phyloP scores from a whole-genome alignment of 768 basidiomycete species.

The Lactarius deliciosus region DNA sequence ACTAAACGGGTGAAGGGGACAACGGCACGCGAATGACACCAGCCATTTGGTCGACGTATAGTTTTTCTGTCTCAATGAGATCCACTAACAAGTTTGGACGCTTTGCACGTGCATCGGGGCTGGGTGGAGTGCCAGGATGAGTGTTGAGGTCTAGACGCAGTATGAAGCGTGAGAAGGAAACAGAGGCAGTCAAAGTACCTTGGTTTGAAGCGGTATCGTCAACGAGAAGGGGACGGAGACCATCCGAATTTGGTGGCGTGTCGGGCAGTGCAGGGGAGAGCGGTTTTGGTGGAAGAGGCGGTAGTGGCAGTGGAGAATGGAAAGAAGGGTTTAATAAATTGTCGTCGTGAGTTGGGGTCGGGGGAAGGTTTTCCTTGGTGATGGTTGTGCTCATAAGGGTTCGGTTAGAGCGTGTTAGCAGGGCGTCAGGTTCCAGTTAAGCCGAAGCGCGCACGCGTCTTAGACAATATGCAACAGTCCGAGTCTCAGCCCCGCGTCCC shows the following conservation, averaged over 20 bases:
- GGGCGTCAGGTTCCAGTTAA: background rate
- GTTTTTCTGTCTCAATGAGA: constrained; percentile 90
- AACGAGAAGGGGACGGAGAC: constrained; percentile 28
- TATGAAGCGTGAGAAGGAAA: background rate
- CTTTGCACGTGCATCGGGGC: constrained; percentile 50
- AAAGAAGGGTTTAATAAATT: background rate
- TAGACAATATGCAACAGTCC: constrained; percentile 10
- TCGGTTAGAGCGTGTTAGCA: constrained; percentile 23
- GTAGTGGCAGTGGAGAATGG: background rate
- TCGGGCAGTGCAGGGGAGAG: constrained; percentile 20
- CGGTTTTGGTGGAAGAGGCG: constrained; percentile 29
- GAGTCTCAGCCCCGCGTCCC: constrained; percentile 30
- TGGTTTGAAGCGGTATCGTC: constrained; percentile 18
- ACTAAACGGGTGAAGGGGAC: constrained; percentile 4
- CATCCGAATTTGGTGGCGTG: constrained; percentile 10
- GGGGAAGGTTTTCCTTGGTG: constrained; percentile 36
- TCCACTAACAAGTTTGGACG: constrained; percentile 84
- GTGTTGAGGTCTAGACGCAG: constrained; percentile 20
- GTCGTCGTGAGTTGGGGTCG: constrained; percentile 3
- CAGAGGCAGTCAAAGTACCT: background rate
- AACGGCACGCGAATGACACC: constrained; percentile 83
- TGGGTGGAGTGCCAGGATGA: constrained; percentile 24
- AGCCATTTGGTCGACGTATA: constrained; percentile 87
- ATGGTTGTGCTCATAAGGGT: constrained; percentile 28
- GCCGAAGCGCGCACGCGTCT: constrained; percentile 14